Percentiles rank a stretch among this genome's conserved stretches.
These are phyloP conservation scores for Endothia cerciana DNA, from an alignment of 2,329 filamentous ascomycete genomes.

Conservation along the genomic window DNA sequence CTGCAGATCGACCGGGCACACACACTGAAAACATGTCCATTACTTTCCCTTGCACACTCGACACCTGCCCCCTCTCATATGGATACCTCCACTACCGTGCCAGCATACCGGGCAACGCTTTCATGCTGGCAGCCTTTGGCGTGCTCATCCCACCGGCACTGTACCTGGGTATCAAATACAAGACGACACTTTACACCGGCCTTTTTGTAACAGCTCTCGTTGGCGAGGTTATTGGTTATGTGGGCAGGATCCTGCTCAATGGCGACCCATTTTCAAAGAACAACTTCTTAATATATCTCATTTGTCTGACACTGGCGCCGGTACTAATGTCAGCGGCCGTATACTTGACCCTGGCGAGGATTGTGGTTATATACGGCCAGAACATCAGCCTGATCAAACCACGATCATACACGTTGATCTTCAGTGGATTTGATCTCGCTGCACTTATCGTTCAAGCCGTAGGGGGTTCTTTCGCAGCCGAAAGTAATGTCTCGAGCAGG, in stretches of 20 bases:
- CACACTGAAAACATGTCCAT: constrained; percentile 1
- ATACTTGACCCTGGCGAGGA: constrained; percentile 60
- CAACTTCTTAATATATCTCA: constrained; percentile 8
- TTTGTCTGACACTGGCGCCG: constrained; percentile 11
- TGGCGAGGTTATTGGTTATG: constrained; percentile 52
- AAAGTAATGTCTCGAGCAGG: constrained; percentile 9
- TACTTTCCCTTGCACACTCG: constrained; percentile 1
- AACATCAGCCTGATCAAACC: constrained; percentile 28
- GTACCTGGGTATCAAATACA: constrained; percentile 29
- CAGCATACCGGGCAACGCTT: constrained; percentile 35
- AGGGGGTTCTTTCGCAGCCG: constrained; percentile 42
- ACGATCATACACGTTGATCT: constrained; percentile 33
- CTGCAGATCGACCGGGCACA: not conserved
- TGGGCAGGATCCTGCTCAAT: constrained; percentile 47
- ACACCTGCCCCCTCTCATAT: constrained; percentile 8
- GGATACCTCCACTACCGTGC: constrained; percentile 14
- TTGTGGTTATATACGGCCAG: constrained; percentile 39
- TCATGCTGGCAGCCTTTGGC: constrained; percentile 31
- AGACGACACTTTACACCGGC: constrained; percentile 29
- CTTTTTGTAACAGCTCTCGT: constrained; percentile 48
- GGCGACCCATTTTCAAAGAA: constrained; percentile 45
- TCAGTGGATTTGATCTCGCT: constrained; percentile 47
- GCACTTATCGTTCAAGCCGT: constrained; percentile 50
- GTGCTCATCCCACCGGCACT: constrained; percentile 26
- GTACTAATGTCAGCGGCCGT: constrained; percentile 10